A percentile compares a stretch with the other conserved stretches of the same genome.
phyloP scores from a whole-genome alignment of 352 stramenopile species.

The Hyaloperonospora arabidopsidis region DNA sequence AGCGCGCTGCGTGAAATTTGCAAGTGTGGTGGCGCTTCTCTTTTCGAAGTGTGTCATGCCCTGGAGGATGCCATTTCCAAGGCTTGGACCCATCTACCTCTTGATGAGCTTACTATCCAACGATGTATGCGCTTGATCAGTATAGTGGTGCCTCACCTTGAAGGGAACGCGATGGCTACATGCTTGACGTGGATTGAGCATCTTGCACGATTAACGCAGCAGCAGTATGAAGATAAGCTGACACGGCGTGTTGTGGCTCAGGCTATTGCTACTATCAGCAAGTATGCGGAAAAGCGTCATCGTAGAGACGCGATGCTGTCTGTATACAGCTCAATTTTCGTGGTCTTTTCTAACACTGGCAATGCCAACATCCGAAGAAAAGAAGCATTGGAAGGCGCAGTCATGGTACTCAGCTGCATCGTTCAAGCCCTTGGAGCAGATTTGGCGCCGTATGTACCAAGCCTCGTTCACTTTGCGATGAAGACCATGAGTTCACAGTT shows the following conservation, averaged over 20 bases:
- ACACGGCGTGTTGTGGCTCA: constrained; percentile 33
- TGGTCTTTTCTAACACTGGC: constrained; percentile 15
- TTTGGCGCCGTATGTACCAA: constrained; percentile 55
- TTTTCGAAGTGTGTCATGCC: constrained; percentile 32
- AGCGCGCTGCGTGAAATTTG: constrained; percentile 37
- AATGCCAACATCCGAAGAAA: neutral
- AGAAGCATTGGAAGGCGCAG: constrained; percentile 31
- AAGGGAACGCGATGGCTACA: constrained; percentile 18
- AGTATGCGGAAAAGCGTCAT: constrained; percentile 16
- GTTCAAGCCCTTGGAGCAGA: constrained; percentile 26
- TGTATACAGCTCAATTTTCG: constrained; percentile 48
- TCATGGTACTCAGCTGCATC: constrained; percentile 55
- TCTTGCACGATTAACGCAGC: constrained; percentile 25
- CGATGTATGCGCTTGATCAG: constrained; percentile 44
- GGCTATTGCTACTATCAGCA: constrained; percentile 44
- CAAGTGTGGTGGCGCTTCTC: constrained; percentile 15
- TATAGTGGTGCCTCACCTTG: constrained; percentile 32
- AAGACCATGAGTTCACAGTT: constrained; percentile 48
- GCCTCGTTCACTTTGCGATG: constrained; percentile 64
- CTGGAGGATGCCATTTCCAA: constrained; percentile 34
- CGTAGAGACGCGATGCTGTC: constrained; percentile 39
- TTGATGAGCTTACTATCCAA: constrained; percentile 34
- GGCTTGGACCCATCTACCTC: constrained; percentile 24
- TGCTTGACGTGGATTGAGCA: constrained; percentile 42
- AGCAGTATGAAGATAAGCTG: constrained; percentile 16